These are phyloP conservation scores for Gracilaria domingensis DNA, from an alignment of 23 red algal species.

Conservation along the genomic window DNA sequence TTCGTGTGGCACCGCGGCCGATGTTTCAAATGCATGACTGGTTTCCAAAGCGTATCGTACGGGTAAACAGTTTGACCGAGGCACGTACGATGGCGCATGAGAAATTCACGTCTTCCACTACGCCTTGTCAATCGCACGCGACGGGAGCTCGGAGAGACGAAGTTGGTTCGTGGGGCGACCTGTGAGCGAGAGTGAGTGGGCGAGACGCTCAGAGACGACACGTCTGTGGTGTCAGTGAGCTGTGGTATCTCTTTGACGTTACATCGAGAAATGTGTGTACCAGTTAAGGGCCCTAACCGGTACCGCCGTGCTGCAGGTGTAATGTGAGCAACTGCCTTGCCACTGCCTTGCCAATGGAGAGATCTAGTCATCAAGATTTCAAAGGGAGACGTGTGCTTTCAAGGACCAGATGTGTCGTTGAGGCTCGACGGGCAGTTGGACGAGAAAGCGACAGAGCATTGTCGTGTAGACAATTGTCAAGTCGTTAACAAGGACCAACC, in stretches of 20 bases:
- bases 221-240: slow-evolving; percentile 12
- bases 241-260: neutral
- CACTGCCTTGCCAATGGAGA: neutral
- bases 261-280: neutral
- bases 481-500: neutral
- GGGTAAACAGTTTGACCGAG: slow-evolving; percentile 10
- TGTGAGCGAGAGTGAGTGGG: neutral
- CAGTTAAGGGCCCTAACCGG: neutral
- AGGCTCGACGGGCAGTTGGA: neutral
- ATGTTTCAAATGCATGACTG: slow-evolving; percentile 14
- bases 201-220: neutral
- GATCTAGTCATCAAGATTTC: too few relatives aligned
- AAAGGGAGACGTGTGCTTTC: neutral
- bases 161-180: neutral
- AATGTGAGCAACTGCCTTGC: neutral
- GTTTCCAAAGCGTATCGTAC: slow-evolving; percentile 26
- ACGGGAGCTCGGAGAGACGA: neutral
- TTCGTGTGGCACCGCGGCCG: neutral
- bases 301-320: neutral
- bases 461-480: neutral
- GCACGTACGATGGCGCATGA: neutral
- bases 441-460: neutral
- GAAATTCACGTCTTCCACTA: slow-evolving; percentile 10
- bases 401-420: neutral
- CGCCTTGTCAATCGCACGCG: slow-evolving; percentile 6